These are phyloP conservation scores for Entoloma clypeatum DNA, from an alignment of 1,284 basidiomycete genomes.

Conservation along the genomic window DNA sequence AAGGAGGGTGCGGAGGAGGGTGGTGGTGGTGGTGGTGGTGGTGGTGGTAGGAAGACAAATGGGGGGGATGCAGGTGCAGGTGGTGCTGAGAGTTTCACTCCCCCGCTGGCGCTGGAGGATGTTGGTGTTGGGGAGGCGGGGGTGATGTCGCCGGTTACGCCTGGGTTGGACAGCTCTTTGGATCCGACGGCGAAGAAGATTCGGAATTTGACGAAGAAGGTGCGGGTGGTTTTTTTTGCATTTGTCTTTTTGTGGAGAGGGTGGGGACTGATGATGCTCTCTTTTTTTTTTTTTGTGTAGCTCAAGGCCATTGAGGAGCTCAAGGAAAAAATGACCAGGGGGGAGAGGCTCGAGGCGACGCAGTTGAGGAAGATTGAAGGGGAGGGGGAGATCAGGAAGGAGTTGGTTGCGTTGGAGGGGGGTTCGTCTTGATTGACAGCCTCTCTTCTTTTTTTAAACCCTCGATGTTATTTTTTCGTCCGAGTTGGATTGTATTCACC, in stretches of 20 bases:
- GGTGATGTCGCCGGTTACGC: constrained; percentile 43
- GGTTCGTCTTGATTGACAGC: too few relatives aligned
- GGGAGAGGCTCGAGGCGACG: constrained; percentile 88
- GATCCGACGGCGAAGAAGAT: constrained; percentile 89
- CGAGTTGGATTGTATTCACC: too few relatives aligned
- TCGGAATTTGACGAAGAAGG: constrained; percentile 92
- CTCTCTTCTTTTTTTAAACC: too few relatives aligned
- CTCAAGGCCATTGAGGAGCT: constrained; percentile 95
- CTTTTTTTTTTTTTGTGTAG: constrained; percentile 36
- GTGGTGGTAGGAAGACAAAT: constrained; percentile 20
- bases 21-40: constrained; percentile 24
- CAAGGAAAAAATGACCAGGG: constrained; percentile 83
- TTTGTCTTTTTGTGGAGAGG: background rate
- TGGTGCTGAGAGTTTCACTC: too few relatives aligned
- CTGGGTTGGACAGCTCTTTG: constrained; percentile 56
- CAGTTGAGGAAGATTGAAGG: constrained; percentile 95
- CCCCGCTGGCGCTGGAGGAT: constrained; percentile 10
- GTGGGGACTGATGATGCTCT: background rate
- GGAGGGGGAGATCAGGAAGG: constrained; percentile 79
- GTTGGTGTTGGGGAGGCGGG: constrained; percentile 15
- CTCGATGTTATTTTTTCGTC: too few relatives aligned
- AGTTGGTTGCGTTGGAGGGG: constrained; percentile 50
- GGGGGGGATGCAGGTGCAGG: constrained; percentile 20
- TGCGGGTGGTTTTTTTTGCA: constrained; percentile 32
- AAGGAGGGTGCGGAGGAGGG: constrained; percentile 35